These are phyloP conservation scores for Lasiosphaeris hirsuta DNA, from an alignment of 495 filamentous ascomycete species.

Conservation along the genomic window DNA sequence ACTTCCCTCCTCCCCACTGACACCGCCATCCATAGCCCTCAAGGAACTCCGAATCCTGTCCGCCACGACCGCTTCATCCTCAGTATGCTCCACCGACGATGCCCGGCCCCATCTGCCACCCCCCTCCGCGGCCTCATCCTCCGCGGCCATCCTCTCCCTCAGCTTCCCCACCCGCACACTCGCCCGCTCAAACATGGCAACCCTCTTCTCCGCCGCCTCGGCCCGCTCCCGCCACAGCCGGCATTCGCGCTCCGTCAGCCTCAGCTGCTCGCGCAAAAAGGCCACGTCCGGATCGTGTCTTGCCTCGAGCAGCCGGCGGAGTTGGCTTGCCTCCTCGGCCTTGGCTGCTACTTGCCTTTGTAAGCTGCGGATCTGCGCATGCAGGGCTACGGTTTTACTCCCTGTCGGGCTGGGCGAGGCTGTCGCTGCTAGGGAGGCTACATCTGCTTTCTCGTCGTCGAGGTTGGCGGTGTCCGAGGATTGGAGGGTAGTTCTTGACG, in stretches of 20 bases:
- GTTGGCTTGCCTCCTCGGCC: conserved; percentile 39
- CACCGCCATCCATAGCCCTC: conserved; percentile 2
- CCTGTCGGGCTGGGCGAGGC: not conserved
- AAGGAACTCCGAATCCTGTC: conserved; percentile 17
- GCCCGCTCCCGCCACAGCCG: conserved; percentile 49
- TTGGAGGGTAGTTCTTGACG: too few species aligned
- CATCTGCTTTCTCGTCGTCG: too few species aligned
- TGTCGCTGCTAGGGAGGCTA: not conserved
- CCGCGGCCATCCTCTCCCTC: conserved; percentile 6
- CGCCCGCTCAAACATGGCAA: conserved; percentile 36
- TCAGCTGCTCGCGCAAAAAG: conserved; percentile 42
- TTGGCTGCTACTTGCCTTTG: conserved; percentile 39
- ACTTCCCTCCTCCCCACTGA: not conserved
- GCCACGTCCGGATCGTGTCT: conserved; percentile 36
- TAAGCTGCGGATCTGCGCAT: conserved; percentile 43
- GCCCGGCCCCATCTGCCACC: not conserved
- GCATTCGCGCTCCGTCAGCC: conserved; percentile 40
- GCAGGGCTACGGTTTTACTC: conserved; percentile 37
- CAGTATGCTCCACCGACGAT: conserved; percentile 7
- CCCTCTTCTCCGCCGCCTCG: conserved; percentile 47
- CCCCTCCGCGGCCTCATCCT: not conserved
- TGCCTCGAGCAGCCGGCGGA: conserved; percentile 41
- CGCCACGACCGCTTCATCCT: conserved; percentile 13
- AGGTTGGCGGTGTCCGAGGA: too few species aligned
- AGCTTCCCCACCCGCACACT: conserved; percentile 26